A percentile compares a stretch with the other conserved stretches of the same genome.
Evolutionary conservation across 1,284 basidiomycete genomes (phyloP).

Genomic region (Boletus semigastroideus): DNA sequence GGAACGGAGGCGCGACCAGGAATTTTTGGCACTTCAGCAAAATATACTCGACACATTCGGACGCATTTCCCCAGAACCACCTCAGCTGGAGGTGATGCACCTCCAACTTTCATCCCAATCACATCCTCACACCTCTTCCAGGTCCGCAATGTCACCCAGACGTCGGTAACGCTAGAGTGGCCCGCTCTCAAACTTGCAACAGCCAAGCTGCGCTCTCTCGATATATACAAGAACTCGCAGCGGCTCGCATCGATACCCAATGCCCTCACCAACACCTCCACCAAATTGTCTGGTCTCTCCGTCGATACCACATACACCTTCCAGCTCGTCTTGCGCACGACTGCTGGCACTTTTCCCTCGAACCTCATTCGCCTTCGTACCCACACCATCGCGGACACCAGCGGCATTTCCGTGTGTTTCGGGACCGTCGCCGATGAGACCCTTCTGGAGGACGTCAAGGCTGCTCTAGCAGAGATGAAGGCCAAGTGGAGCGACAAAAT

Average conservation of each 20-base stretch:
- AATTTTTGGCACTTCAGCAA: slow-evolving; percentile 82
- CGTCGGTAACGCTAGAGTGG: slow-evolving; percentile 93
- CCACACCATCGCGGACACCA: slow-evolving; percentile 92
- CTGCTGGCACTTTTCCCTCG: slow-evolving; percentile 85
- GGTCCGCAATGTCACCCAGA: slow-evolving; percentile 94
- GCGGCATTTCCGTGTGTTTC: slow-evolving; percentile 90
- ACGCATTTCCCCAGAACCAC: slow-evolving; percentile 63
- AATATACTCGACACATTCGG: slow-evolving; percentile 80
- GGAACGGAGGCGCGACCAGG: slow-evolving; percentile 75
- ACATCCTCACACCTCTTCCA: slow-evolving; percentile 33
- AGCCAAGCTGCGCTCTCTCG: slow-evolving; percentile 80
- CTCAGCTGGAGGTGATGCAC: slow-evolving; percentile 58
- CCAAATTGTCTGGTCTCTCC: slow-evolving; percentile 87
- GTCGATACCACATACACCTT: slow-evolving; percentile 89
- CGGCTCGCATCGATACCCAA: slow-evolving; percentile 84
- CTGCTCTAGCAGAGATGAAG: slow-evolving; percentile 77
- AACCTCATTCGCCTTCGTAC: slow-evolving; percentile 81
- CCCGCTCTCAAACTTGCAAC: slow-evolving; percentile 81
- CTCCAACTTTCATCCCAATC: background rate
- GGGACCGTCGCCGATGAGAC: slow-evolving; percentile 80
- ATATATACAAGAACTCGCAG: slow-evolving; percentile 89
- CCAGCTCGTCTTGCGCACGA: slow-evolving; percentile 87
- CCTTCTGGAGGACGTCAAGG: slow-evolving; percentile 75
- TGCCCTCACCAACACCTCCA: slow-evolving; percentile 78
- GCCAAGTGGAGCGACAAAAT: slow-evolving; percentile 88